Percentiles rank a stretch among this genome's conserved stretches.
Conservation (phyloP, 1,284 basidiomycete species). For the Irpex sp. region DNA sequence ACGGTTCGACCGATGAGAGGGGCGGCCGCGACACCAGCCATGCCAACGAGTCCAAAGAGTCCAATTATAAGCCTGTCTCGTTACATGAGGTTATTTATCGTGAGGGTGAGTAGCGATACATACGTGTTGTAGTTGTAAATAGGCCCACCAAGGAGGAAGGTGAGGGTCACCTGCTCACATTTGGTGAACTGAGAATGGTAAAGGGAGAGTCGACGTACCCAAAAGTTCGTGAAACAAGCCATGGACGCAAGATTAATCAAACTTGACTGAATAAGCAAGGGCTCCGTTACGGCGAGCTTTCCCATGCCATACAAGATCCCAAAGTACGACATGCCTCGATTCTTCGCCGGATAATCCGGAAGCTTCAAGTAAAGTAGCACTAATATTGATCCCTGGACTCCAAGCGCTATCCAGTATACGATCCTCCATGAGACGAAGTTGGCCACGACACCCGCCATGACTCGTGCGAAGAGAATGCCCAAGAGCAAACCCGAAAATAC, state of each 20-base stretch:
- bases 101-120: no score
- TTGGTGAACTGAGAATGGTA: no score
- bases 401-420: conserved; percentile 55
- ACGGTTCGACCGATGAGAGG: conserved; percentile 56
- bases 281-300: conserved; percentile 56
- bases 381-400: conserved; percentile 44
- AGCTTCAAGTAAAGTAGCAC: conserved; percentile 48
- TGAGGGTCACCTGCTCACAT: conserved; percentile 38
- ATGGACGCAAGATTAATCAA: conserved; percentile 49
- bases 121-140: conserved; percentile 50
- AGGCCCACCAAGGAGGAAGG: conserved; percentile 53
- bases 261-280: conserved; percentile 55
- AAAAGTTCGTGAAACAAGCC: conserved; percentile 50
- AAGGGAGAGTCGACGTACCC: conserved; percentile 33
- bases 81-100: no score
- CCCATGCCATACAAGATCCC: conserved; percentile 56
- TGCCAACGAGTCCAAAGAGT: conserved; percentile 62
- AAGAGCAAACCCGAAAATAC: conserved; percentile 58
- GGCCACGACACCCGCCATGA: conserved; percentile 56
- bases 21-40: conserved; percentile 48
- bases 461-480: conserved; percentile 57
- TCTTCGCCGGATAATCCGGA: conserved; percentile 61
- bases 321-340: conserved; percentile 47
- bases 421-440: conserved; percentile 54
- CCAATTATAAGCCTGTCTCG: conserved; percentile 49